A percentile compares a stretch with the other conserved stretches of the same genome.
Evolutionary conservation across 225 moss, liverwort and hornwort species (phyloP).

Genomic region (Asterella californica): DNA sequence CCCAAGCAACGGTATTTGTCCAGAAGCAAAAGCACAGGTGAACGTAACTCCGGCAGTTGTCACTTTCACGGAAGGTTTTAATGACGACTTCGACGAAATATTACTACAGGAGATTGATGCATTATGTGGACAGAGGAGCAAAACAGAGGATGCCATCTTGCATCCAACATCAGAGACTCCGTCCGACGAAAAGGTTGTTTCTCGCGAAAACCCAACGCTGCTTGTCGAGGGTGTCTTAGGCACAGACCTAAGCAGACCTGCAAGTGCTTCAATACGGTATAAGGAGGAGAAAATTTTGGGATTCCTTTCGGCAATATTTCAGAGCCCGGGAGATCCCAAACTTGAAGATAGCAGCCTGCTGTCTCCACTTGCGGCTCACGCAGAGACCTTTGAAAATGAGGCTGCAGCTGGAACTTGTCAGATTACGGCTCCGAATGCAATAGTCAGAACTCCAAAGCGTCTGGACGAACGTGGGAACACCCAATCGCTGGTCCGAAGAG

Average conservation of each 20-base stretch:
- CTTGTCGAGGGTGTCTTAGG: background rate
- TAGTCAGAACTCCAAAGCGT: background rate
- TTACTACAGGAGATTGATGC: conserved; percentile 59
- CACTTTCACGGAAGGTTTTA: conserved; percentile 32
- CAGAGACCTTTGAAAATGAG: background rate
- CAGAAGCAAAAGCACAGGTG: background rate
- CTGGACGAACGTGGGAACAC: background rate
- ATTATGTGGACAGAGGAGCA: conserved; percentile 36
- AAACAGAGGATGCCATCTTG: background rate
- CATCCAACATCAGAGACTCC: background rate
- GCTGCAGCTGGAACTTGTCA: background rate
- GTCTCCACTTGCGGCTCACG: background rate
- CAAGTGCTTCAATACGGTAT: background rate
- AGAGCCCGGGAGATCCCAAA: background rate
- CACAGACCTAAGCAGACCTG: background rate
- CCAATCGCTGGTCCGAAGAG: background rate
- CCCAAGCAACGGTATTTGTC: background rate
- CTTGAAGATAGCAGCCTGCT: background rate
- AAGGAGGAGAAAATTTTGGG: conserved; percentile 16
- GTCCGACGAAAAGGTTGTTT: background rate
- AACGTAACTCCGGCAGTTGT: background rate
- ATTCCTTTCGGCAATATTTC: conserved; percentile 12
- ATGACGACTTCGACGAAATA: conserved; percentile 67
- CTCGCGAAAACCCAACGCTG: background rate
- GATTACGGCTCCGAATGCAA: background rate